Conservation (phyloP, 2,329 filamentous ascomycete species). For the Exophiala oligosperma region DNA sequence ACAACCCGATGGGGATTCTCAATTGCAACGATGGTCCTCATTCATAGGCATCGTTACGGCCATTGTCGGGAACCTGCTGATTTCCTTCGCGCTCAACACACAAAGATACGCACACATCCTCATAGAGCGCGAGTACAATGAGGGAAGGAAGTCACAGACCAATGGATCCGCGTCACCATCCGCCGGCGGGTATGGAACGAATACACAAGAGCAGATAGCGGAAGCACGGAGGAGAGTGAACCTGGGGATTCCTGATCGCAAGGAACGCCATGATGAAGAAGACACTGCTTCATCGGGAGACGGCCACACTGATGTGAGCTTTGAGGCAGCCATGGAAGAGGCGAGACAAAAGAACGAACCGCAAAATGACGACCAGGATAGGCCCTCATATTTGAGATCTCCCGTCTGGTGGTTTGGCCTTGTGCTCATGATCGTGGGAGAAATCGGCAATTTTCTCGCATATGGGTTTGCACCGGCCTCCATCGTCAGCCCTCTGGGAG, state of each 20-base stretch:
- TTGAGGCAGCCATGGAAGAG: constrained; percentile 3
- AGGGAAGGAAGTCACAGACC: constrained; percentile 36
- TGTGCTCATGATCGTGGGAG: constrained; percentile 85
- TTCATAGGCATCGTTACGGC: constrained; percentile 93
- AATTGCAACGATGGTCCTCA: constrained; percentile 68
- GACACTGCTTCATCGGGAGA: constrained; percentile 20
- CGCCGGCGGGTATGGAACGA: constrained; percentile 19
- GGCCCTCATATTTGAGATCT: constrained; percentile 79
- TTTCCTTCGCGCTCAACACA: constrained; percentile 92
- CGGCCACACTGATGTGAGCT: not conserved
- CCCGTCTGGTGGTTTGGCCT: constrained; percentile 98
- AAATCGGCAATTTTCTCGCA: constrained; percentile 93
- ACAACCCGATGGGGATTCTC: constrained; percentile 11
- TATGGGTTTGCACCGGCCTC: constrained; percentile 98
- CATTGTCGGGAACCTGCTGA: constrained; percentile 88
- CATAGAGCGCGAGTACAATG: constrained; percentile 69
- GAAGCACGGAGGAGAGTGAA: constrained; percentile 21
- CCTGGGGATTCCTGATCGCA: constrained; percentile 3
- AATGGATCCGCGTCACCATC: constrained; percentile 1
- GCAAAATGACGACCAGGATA: constrained; percentile 40
- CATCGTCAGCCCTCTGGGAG: constrained; percentile 92
- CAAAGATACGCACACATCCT: constrained; percentile 93
- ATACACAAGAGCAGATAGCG: constrained; percentile 22
- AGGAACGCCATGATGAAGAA: constrained; percentile 10
- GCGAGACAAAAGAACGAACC: constrained; percentile 1